These are phyloP conservation scores for Ramaria sp. DNA, from an alignment of 768 basidiomycete species.

Conservation along the genomic window DNA sequence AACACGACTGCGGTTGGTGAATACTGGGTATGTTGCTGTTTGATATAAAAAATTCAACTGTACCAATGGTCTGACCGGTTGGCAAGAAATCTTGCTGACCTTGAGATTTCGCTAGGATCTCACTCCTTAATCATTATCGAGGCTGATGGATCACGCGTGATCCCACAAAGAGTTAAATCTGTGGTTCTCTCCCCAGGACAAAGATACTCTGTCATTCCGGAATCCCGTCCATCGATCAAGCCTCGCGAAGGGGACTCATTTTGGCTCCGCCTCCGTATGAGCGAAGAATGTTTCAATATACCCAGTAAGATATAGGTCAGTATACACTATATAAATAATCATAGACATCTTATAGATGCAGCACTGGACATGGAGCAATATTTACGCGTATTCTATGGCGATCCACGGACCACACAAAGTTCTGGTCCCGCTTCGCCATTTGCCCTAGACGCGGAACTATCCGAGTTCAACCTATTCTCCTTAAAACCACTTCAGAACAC, in stretches of 20 bases:
- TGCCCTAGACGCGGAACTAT: not conserved
- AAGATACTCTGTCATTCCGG: constrained; percentile 11
- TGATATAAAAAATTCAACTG: not conserved
- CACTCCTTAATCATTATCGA: constrained; percentile 10
- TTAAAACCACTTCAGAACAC: not conserved
- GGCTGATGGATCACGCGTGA: constrained; percentile 11
- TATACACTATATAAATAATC: not conserved
- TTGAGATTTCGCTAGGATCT: constrained; percentile 10
- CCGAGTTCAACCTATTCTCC: not conserved
- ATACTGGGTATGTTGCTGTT: constrained; percentile 10
- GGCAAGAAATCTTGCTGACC: constrained; percentile 6
- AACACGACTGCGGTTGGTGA: constrained; percentile 10
- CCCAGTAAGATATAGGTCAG: not conserved
- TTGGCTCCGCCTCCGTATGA: constrained; percentile 7
- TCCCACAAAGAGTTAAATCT: constrained; percentile 6
- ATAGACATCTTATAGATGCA: constrained; percentile 1
- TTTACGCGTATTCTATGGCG: constrained; percentile 7
- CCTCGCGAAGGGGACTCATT: constrained; percentile 5
- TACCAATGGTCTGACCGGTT: not conserved
- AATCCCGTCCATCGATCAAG: not conserved
- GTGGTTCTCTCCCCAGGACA: constrained; percentile 10
- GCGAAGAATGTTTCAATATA: constrained; percentile 7
- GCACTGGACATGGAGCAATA: constrained; percentile 3
- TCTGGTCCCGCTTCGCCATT: not conserved
- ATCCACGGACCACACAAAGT: not conserved